A percentile compares a stretch with the other conserved stretches of the same genome.
phyloP scores from a whole-genome alignment of 176 grass and related monocot species.

The Oryza glumipatula region DNA sequence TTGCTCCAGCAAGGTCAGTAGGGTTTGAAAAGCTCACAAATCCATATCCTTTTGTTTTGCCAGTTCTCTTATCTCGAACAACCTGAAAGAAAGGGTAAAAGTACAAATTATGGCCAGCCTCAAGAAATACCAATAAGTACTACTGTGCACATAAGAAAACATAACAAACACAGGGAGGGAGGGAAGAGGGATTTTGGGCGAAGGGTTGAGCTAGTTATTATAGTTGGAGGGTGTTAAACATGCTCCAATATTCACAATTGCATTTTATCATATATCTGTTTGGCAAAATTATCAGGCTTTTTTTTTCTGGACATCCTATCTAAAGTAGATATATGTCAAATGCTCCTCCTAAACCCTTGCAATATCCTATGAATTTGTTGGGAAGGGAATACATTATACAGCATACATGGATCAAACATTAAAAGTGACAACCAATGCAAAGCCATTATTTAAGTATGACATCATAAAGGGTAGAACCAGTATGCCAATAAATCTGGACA shows the following conservation, averaged over 20 bases:
- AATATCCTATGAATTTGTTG: background rate
- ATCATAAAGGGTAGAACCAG: no score
- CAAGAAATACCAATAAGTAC: slow-evolving; percentile 21
- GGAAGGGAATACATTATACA: background rate
- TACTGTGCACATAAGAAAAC: slow-evolving; percentile 12
- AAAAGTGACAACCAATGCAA: background rate
- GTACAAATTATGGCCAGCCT: slow-evolving; percentile 26
- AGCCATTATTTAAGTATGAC: no score
- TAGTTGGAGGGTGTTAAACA: background rate
- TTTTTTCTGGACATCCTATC: background rate
- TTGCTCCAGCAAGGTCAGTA: slow-evolving; percentile 87
- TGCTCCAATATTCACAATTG: background rate
- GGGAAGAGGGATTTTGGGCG: background rate
- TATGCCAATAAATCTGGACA: no score
- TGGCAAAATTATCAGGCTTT: background rate
- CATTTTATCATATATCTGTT: background rate
- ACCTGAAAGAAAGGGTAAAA: slow-evolving; percentile 61
- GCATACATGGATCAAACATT: background rate
- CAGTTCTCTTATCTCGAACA: slow-evolving; percentile 92
- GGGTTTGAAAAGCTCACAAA: slow-evolving; percentile 98
- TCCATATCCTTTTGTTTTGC: slow-evolving; percentile 99
- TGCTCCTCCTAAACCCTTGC: background rate
- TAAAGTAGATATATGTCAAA: background rate
- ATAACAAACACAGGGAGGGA: background rate
- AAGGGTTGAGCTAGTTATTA: background rate